Base-by-base conservation (phyloP, 352 stramenopile species). In the Saprolegnia parasitica region DNA sequence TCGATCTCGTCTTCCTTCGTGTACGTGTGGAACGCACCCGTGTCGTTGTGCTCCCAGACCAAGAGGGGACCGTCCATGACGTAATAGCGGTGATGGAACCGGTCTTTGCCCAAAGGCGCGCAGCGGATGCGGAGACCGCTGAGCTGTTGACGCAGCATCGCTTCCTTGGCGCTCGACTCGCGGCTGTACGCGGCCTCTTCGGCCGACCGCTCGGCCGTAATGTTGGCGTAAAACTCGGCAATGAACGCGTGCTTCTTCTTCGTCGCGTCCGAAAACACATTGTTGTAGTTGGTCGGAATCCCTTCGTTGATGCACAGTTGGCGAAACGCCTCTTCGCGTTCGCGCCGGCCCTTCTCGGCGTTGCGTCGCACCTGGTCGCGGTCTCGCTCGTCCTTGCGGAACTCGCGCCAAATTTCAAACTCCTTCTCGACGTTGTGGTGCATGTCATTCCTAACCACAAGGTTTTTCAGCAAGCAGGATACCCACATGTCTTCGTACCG, bases 81-180 rank as follows among this genome's bases (percentile, higher is more conserved):
- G 42, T 49, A 49, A 62, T 94, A 94, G 10, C 79, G 79, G 62
- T 90, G 90, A 73, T 90, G 83, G 32, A 80, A 91, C 37, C 86
- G 78, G 61, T 94, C 86, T 68, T 72, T 84, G 63, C 86, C 86
- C 29, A 94, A 60, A 9, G 84, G 83, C 24, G 80, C 73, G 42
- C 88, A 81, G 23, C 86, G 83, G 60, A 94, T 86, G 60, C 87
- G 79, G 52, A 91, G 62, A 73, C 82, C 40, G 39, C 67, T 77
- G 18, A 88, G 66, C 26, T 85, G 74, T 15, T 60, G 74, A 49
- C 56, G 56, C 67, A 88, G 73, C 57, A 77, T 68, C 23, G 83
- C 75, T 2, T 72, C 66, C 32, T 88, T 78, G 1, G 47, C 26
- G 39, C 78, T 83, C 71, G 79, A 85, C 45, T 88, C 81, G 55